Base-by-base conservation (phyloP, 2,329 filamentous ascomycete genomes). In the Calonectria fujianensis region DNA sequence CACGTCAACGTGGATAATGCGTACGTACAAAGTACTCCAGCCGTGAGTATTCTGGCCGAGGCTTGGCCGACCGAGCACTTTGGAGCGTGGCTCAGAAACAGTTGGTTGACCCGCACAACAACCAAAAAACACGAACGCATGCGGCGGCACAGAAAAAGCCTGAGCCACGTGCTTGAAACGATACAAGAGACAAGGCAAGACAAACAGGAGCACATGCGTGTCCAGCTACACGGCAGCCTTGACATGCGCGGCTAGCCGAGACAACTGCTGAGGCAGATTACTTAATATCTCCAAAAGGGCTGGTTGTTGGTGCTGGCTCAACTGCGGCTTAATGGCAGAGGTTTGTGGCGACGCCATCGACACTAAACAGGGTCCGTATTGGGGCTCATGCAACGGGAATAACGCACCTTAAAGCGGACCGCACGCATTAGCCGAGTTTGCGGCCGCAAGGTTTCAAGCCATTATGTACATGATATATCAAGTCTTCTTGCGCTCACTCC, bases 311-410 rank as follows among this genome's bases (percentile, higher is more conserved):
- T 32, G 61, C 61, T 48, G 61, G 61, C 37, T 31, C 48, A 70
- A 72, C 63, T 73, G 75, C 76, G 75, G 77, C 75, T 80, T 73
- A 74, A 63, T 57, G 16, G 37, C 14, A 72, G 24, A 51, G 31
- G n/a, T 64, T 69, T 74, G 70, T 75, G 68, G 70, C 73, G 70
- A 68, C 68, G 75, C 74, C 75, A 76, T 66, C 68, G 39, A 27
- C 64, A 63, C 57, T 63, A 63, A 63, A 63, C 35, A 41, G 31
- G 48, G 48, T n/a, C 59, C 61, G 32, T 48, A 61, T 51, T 70
- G 73, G 52, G 57, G 70, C 65, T 72, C 64, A 50, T 69, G 57
- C 57, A 37, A 70, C 74, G 74, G 75, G 75, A 77, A 77, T 77
- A 77, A 72, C 74, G 69, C 71, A 71, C 75, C 37, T 54, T 37